A percentile compares a stretch with the other conserved stretches of the same genome.
These are phyloP conservation scores for Striga hermonthica DNA, from an alignment of 305 asterid genomes.

Conservation along the genomic window DNA sequence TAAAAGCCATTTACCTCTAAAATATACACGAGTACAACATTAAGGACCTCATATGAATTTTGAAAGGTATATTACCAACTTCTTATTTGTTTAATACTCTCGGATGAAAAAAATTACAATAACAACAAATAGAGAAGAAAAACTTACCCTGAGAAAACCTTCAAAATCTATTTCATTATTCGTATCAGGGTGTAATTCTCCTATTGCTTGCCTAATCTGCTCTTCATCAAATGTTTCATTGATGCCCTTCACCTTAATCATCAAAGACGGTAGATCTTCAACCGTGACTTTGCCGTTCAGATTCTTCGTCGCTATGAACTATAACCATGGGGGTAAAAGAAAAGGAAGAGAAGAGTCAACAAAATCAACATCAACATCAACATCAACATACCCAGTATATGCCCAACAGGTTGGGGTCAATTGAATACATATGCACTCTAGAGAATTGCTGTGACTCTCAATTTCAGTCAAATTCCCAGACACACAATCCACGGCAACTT, in stretches of 20 bases:
- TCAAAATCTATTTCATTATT: constrained; percentile 76
- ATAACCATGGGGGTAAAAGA: constrained; percentile 5
- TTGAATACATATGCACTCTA: constrained; percentile 25
- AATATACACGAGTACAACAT: constrained; percentile 17
- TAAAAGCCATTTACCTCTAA: constrained; percentile 8
- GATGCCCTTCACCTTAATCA: constrained; percentile 67
- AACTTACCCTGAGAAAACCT: constrained; percentile 86
- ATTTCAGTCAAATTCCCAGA: constrained; percentile 22
- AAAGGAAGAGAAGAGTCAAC: constrained; percentile 1
- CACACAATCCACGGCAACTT: constrained; percentile 17
- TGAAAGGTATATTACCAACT: constrained; percentile 18
- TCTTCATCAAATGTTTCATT: constrained; percentile 57
- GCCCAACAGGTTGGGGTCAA: too few relatives aligned
- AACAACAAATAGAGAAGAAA: constrained; percentile 16
- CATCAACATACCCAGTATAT: too few relatives aligned
- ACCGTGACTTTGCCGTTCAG: constrained; percentile 66
- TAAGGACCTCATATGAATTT: constrained; percentile 11
- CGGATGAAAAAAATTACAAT: constrained; percentile 7
- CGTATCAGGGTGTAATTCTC: constrained; percentile 51
- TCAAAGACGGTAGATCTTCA: constrained; percentile 66
- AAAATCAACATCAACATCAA: too few relatives aligned
- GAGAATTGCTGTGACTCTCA: constrained; percentile 26
- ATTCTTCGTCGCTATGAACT: constrained; percentile 67
- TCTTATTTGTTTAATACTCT: constrained; percentile 4
- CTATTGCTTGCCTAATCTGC: constrained; percentile 55